A percentile compares a stretch with the other conserved stretches of the same genome.
Conservation (phyloP, 2,329 filamentous ascomycete genomes). For the Triangularia setosa region DNA sequence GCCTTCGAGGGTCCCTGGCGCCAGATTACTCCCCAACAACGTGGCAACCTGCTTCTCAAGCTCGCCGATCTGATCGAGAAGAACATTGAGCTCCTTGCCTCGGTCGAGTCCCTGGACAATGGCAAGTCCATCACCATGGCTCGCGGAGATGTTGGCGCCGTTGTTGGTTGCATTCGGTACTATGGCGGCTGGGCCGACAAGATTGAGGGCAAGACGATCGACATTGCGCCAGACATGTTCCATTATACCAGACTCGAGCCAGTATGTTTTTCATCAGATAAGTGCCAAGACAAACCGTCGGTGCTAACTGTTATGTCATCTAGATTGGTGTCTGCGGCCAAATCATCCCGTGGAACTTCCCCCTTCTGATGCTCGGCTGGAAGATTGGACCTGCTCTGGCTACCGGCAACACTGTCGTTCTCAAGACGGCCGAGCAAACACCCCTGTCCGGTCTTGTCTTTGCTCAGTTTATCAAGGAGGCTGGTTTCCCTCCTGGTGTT, state of each 20-base stretch:
- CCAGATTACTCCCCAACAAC: constrained; percentile 63
- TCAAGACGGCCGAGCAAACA: constrained; percentile 76
- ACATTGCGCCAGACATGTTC: constrained; percentile 73
- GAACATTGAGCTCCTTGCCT: constrained; percentile 70
- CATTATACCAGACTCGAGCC: constrained; percentile 81
- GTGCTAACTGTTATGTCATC: not conserved
- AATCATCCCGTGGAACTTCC: constrained; percentile 89
- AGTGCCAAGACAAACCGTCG: not conserved
- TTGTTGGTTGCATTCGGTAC: constrained; percentile 72
- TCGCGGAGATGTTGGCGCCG: constrained; percentile 67
- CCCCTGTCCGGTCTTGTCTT: constrained; percentile 66
- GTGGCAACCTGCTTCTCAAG: constrained; percentile 67
- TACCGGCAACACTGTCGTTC: constrained; percentile 66
- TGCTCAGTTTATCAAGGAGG: constrained; percentile 64
- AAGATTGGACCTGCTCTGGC: constrained; percentile 74
- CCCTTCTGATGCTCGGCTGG: constrained; percentile 76
- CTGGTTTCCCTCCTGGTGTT: constrained; percentile 74
- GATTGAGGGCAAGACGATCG: constrained; percentile 81
- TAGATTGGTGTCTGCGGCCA: constrained; percentile 75
- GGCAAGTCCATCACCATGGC: constrained; percentile 77
- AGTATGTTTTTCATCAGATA: constrained; percentile 36
- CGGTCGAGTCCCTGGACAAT: constrained; percentile 84
- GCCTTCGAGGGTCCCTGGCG: constrained; percentile 75
- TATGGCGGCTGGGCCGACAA: constrained; percentile 92
- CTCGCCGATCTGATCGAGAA: constrained; percentile 78